These are phyloP conservation scores for Lonicera japonica DNA, from an alignment of 129 eudicot genomes.

Conservation along the genomic window DNA sequence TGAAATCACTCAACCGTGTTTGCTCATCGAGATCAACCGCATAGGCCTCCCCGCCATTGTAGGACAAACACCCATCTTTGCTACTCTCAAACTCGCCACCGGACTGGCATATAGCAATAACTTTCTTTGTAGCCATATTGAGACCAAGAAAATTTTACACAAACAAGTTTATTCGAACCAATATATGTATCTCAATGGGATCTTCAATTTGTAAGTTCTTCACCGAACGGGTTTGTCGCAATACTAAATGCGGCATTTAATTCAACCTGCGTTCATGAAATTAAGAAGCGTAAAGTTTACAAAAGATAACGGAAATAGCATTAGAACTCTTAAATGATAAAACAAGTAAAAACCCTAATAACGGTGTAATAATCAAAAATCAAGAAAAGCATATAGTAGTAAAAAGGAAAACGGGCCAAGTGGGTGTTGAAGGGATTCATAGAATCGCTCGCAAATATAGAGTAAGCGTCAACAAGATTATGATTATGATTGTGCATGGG, in stretches of 20 bases:
- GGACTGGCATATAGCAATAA: conserved; percentile 89
- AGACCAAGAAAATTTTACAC: not conserved
- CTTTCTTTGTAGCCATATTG: conserved; percentile 62
- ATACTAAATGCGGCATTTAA: too few relatives aligned
- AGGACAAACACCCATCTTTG: conserved; percentile 62
- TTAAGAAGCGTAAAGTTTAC: not conserved
- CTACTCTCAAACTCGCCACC: conserved; percentile 64
- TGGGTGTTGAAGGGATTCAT: not conserved
- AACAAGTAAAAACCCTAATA: not conserved
- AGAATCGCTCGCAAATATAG: not conserved
- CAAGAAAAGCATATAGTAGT: not conserved
- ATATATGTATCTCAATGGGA: not conserved
- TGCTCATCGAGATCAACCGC: conserved; percentile 77
- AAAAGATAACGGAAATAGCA: not conserved
- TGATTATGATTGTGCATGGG: too few relatives aligned
- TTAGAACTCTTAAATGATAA: not conserved
- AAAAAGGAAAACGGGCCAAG: not conserved
- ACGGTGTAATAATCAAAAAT: not conserved
- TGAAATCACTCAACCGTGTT: conserved; percentile 55
- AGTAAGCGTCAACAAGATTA: too few relatives aligned
- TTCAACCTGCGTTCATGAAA: conserved; percentile 5
- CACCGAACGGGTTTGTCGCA: not conserved
- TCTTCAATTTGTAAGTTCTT: not conserved
- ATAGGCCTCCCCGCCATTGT: conserved; percentile 83
- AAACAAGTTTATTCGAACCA: not conserved